Evolutionary conservation across 2,329 filamentous ascomycete species (phyloP), one percentile per base, ranked within the genome.

Genomic region (Colletotrichum chrysophilum): DNA sequence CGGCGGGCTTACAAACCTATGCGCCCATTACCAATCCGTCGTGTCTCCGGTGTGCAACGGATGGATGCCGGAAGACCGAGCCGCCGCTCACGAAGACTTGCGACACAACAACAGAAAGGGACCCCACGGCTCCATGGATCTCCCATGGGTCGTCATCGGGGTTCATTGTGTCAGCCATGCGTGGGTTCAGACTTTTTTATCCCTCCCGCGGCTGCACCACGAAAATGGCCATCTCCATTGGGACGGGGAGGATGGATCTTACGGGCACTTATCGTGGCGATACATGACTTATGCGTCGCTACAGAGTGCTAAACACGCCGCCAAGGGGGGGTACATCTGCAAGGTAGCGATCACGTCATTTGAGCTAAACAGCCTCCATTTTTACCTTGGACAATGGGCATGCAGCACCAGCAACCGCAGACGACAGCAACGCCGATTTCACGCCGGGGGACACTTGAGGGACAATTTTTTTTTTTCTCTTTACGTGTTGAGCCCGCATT

Each of bases 341-440:
- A 71, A 77, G 75, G 76, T 75, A 77, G 67, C 76, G 78, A 79
- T 77, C 78, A 79, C 78, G 78, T 79, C 78, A 79, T 79, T 77
- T 71, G 71, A 77, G 74, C 78, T 79, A 79, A 76, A 70, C 72
- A 76, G 66, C 73, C 66, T 71, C 73, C 73, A 76, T 73, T 75
- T 74, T 76, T 75, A 71, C 68, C 68, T 77, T 61, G 69, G 64
- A 58, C 72, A 70, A 75, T 64, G 68, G 66, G 56, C 30, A 28
- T 56, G 26, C 56, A 60, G 28, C n/a, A 48, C 43, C 64, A 38
- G 65, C 64, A 56, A 61, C 48, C 43, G 48, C 43, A 48, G 43
- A 48, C 43, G 43, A 48, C 64, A 58, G 52, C 58, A 66, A 76
- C 38, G 73, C 73, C 73, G 74, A 70, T 70, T 77, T 74, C 43